Evolutionary conservation across 2,329 filamentous ascomycete genomes (phyloP), one percentile per base, ranked within the genome.

Genomic region (Aspergillus sp.): DNA sequence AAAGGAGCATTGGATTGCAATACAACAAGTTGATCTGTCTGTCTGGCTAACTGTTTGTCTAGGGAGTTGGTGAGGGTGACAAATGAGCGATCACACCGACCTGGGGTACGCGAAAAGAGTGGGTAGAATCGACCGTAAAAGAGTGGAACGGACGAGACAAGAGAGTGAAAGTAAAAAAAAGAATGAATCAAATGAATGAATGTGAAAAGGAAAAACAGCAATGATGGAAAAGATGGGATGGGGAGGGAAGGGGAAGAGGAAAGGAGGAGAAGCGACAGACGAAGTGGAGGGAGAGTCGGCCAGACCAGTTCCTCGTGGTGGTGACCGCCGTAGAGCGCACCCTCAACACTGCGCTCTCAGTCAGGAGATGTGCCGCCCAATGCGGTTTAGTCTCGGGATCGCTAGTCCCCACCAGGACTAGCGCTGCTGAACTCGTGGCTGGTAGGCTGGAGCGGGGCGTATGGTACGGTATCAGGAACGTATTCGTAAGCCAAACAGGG

Each of bases 101-200:
- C 65, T 58, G 64, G 67, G 59, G 69, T 71, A 76, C 73, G 71
- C 68, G 72, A 72, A 72, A 59, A 62, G 61, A 60, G 43, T 57
- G 59, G 52, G 69, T 70, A 73, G 73, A 70, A 70, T 73, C 70
- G 72, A 76, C 77, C 78, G 77, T 80, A 72, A 82, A 81, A 71
- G 79, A 82, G 79, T 81, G 79, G 76, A 79, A 79, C 78, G 75
- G 75, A 65, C 73, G 66, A 75, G 73, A 72, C 68, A 71, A 65
- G 69, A 60, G 60, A 70, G 64, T 60, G 67, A 66, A 66, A 65
- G 61, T 61, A 60, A 67, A 65, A 64, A 66, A 69, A 66, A 68
- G 68, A 73, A 67, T 64, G 66, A 61, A 66, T 64, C 65, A 62
- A 64, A 64, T 59, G 59, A 60, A 48, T 59, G 52, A 60, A 56